A percentile compares a stretch with the other conserved stretches of the same genome.
phyloP scores from a whole-genome alignment of 2,329 filamentous ascomycete species.

The Sarocladium strictum region DNA sequence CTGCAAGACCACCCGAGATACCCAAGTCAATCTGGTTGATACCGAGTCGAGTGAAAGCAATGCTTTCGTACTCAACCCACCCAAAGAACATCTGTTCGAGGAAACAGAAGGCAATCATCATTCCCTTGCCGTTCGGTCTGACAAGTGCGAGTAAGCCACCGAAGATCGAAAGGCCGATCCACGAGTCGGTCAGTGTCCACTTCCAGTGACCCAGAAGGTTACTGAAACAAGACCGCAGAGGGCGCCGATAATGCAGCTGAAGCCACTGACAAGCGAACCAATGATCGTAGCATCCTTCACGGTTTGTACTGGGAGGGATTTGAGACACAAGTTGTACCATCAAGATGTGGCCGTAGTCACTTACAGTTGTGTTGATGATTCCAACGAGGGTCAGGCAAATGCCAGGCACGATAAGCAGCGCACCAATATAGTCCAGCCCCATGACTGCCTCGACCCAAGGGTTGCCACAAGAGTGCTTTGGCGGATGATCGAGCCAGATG shows the following conservation, averaged over 20 bases:
- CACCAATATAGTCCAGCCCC: conserved; percentile 32
- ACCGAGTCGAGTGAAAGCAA: conserved; percentile 42
- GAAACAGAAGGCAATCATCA: conserved; percentile 41
- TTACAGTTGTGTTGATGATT: conserved; percentile 29
- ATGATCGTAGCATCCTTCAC: conserved; percentile 23
- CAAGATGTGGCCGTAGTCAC: conserved; percentile 26
- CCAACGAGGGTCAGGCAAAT: conserved; percentile 30
- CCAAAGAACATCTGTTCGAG: conserved; percentile 38
- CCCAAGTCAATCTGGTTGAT: conserved; percentile 41
- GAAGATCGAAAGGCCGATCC: conserved; percentile 40
- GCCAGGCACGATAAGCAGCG: conserved; percentile 27
- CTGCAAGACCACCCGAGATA: conserved; percentile 46
- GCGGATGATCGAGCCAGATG: conserved; percentile 27
- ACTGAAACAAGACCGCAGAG: conserved; percentile 33
- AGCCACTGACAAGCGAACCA: conserved; percentile 28
- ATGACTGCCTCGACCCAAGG: conserved; percentile 25
- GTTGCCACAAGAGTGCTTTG: conserved; percentile 25
- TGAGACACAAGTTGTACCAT: not conserved
- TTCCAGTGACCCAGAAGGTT: conserved; percentile 37
- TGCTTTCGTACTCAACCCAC: conserved; percentile 39
- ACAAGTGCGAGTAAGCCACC: conserved; percentile 36
- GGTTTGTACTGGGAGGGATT: conserved; percentile 13
- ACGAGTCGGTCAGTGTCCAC: conserved; percentile 36
- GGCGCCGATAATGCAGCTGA: conserved; percentile 27
- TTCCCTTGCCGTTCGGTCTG: conserved; percentile 34